Base-by-base conservation (phyloP, 768 basidiomycete genomes). In the Auriscalpium orientale region DNA sequence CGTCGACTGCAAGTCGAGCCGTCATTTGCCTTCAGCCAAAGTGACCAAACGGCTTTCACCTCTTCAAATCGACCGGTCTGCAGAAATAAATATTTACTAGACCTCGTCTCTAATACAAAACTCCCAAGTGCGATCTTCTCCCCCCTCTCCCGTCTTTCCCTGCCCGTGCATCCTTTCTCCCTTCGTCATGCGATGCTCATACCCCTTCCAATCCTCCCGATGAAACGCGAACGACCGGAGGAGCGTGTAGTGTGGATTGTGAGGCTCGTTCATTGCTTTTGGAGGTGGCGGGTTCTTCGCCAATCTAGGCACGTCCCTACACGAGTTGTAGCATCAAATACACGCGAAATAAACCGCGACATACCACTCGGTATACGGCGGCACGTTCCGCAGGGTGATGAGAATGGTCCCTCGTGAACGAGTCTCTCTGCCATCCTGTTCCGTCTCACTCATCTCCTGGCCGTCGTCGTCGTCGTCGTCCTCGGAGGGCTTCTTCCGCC, bases 141-240 rank as follows among this genome's bases (percentile, higher is more conserved):
- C 89, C 9, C 81, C 86, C 65, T 82, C 83, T 38, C 82, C 88
- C 12, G 82, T 89, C 72, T 69, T 85, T 28, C 79, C 82, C 43
- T 73, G 79, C 33, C 81, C 85, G 66, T 79, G 79, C 0, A 68
- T 89, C 67, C 81, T 77, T 73, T 81, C 91, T 6, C 95, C 95
- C 65, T 93, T 88, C 3, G 95, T 97, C 84, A 95, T 88, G n/a
- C 91, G 76, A 68, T 98, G 95, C 62, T 86, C 86, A 64, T 98
- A 98, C 1, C 91, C 92, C 49, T 79, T 81, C 83, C 92, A 98
- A 0, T 73, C 59, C 10, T 68, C 68, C 44, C 89, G 76, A 44
- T 82, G 73, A 66, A 98, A 98, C 16, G 68, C 74, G 68, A 95
- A 98, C 0, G 92, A 95, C 33, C 90, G 80, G 16, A 92, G 67